Evolutionary conservation across 768 basidiomycete species (phyloP).

Genomic region (Boletales sp.): DNA sequence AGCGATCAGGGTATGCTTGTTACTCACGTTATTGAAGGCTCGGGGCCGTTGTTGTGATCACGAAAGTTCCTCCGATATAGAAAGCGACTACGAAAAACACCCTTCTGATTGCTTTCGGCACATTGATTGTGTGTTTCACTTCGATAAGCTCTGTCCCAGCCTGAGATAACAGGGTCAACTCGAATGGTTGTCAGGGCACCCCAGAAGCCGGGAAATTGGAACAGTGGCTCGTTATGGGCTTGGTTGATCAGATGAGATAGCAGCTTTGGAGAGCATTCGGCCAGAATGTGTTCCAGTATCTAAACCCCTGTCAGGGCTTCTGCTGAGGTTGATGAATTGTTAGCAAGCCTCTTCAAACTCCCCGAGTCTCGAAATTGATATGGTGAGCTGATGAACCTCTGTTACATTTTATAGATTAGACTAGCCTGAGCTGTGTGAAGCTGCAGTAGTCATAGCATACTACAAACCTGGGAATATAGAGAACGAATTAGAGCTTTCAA

Average conservation of each 20-base stretch:
- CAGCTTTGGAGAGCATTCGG: constrained; percentile 18
- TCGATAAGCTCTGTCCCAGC: constrained; percentile 41
- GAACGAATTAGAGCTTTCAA: too few species aligned
- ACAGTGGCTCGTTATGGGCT: constrained; percentile 34
- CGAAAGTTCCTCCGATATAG: constrained; percentile 33
- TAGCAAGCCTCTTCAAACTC: constrained; percentile 31
- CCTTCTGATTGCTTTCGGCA: constrained; percentile 39
- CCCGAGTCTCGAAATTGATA: constrained; percentile 28
- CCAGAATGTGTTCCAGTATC: too few species aligned
- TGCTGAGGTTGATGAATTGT: constrained; percentile 46
- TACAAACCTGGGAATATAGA: too few species aligned
- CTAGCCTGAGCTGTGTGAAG: too few species aligned
- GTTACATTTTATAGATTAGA: too few species aligned
- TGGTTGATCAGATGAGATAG: constrained; percentile 19
- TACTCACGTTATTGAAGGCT: constrained; percentile 35
- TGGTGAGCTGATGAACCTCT: too few species aligned
- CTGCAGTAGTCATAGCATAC: too few species aligned
- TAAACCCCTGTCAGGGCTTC: constrained; percentile 30
- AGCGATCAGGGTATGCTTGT: constrained; percentile 10
- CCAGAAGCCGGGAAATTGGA: constrained; percentile 32
- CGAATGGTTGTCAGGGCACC: constrained; percentile 24
- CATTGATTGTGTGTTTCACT: constrained; percentile 37
- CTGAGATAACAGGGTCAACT: constrained; percentile 27
- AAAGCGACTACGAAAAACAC: constrained; percentile 33
- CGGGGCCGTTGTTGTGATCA: constrained; percentile 37